Evolutionary conservation across 306 rosid genomes (phyloP), one percentile per base, ranked within the genome.

Genomic region (Geum urbanum): DNA sequence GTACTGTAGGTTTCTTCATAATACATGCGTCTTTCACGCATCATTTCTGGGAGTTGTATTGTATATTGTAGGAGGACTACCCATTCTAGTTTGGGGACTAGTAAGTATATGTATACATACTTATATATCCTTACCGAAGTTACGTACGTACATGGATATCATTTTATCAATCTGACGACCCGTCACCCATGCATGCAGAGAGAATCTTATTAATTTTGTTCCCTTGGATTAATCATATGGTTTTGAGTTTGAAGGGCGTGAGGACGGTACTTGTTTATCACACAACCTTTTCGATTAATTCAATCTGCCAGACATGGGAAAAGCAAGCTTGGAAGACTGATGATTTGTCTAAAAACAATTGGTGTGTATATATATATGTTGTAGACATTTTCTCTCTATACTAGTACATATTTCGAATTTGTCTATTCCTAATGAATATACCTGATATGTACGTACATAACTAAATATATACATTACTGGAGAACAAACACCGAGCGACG

Each of bases 51-150:
- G 88, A 66, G 75, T 70, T 62, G 68, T 89, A 65, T 75, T 89
- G 24, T 86, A 77, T 84, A 84, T 74, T 5, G 16, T 78, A 3
- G 91, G 89, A 67, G 91, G 91, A 66, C 69, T 86, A 65, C 89
- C 91, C 65, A 82, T 84, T 53, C 37, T 88, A 49, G 85, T 81
- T 27, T 88, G 95, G 95, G 95, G 57, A 52, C 57, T 7, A 1
- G 57, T 52, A 52, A 18, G 9, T 8, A n/a, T 32, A 32, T 24
- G 27, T 24, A 2, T 32, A 32, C 37, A 32, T 32, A 32, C 37
- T 32, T 32, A 32, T 32, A 32, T 32, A 32, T 32, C 37, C 37
- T 32, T 3, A 32, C 37, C 3, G 37, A 3, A 32, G 37, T 32
- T 32, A 2, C 37, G 37, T 32, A 32, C 37, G 37, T 32, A 32